Evolutionary conservation across 257 asterid species (phyloP).

Genomic region (Solanum arcanum): DNA sequence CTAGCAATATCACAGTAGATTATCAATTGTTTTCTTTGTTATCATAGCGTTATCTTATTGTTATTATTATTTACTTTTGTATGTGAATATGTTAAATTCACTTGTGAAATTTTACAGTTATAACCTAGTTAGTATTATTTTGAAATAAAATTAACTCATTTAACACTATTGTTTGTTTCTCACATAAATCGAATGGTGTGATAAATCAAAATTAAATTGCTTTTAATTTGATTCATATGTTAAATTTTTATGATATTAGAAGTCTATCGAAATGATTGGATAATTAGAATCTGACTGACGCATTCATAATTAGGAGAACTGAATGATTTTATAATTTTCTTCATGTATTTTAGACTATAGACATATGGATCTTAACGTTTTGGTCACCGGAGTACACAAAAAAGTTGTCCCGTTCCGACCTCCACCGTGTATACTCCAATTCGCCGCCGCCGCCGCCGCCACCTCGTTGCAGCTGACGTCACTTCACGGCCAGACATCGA

Average conservation of each 20-base stretch:
- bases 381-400: constrained; percentile 12
- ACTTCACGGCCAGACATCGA: background rate
- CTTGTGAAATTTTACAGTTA: fast-evolving
- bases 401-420: constrained; percentile 10
- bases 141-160: background rate
- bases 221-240: background rate
- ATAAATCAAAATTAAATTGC: background rate
- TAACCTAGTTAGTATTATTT: background rate
- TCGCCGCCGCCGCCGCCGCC: too few species aligned
- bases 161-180: background rate
- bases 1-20: too few species aligned
- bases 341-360: background rate
- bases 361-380: constrained; percentile 6
- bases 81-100: fast-evolving
- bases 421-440: background rate
- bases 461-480: background rate
- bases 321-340: background rate
- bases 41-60: too few species aligned
- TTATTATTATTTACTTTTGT: too few species aligned
- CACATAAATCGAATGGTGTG: background rate
- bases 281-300: background rate
- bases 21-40: too few species aligned
- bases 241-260: background rate
- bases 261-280: background rate
- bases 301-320: background rate